phyloP scores from a whole-genome alignment of 192 early-diverging fungal genomes.

The Coemansia sp. region DNA sequence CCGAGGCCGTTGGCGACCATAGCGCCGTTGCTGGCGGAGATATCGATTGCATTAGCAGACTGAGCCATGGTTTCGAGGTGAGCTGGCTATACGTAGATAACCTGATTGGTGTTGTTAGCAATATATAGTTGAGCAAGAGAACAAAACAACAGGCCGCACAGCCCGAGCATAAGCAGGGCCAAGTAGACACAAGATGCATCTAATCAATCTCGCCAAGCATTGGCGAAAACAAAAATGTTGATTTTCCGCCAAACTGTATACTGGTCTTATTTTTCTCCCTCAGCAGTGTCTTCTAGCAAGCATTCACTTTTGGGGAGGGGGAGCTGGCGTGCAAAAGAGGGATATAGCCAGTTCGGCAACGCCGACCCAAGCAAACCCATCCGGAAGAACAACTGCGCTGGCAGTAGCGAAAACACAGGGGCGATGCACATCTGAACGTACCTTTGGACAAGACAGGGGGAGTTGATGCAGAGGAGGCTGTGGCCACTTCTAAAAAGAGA shows the following conservation, averaged over 20 bases:
- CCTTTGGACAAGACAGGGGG: neutral
- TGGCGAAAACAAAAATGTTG: neutral
- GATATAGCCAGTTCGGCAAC: neutral
- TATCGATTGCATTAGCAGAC: conserved; percentile 17
- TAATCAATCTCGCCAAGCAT: neutral
- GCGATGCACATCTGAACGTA: conserved; percentile 1
- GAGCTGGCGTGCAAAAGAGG: conserved; percentile 3
- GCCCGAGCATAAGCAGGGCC: neutral
- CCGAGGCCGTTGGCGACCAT: conserved; percentile 10
- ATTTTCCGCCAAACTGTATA: neutral
- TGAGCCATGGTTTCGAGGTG: conserved; percentile 30
- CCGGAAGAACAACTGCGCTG: neutral
- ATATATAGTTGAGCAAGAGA: neutral
- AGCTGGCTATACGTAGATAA: conserved; percentile 5
- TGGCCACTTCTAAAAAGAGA: conserved; percentile 7
- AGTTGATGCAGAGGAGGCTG: conserved; percentile 2
- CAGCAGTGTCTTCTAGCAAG: neutral
- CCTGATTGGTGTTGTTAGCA: no score
- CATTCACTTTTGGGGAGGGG: neutral
- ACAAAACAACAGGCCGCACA: conserved; percentile 1
- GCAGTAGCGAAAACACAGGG: conserved; percentile 5
- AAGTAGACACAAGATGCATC: conserved; percentile 9
- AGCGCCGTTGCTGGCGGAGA: conserved; percentile 14
- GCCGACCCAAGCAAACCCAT: neutral
- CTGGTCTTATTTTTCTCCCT: neutral